Evolutionary conservation across 192 early-diverging fungal genomes (phyloP).

Genomic region (Backusella parvicylindrica): DNA sequence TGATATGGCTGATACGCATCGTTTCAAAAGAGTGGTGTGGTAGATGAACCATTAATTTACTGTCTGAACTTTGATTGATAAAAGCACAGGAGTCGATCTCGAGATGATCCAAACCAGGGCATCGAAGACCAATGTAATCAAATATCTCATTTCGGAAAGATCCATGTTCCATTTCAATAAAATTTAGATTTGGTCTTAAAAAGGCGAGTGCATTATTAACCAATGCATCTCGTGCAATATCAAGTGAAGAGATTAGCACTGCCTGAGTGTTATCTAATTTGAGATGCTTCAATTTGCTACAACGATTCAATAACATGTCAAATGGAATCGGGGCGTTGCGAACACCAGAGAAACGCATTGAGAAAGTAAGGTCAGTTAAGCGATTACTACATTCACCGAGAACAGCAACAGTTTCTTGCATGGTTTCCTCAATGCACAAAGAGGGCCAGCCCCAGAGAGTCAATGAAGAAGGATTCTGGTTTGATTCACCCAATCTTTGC

Average conservation of each 20-base stretch:
- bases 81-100: background rate
- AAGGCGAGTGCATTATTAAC: background rate
- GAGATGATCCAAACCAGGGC: background rate
- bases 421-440: slow-evolving; percentile 1
- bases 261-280: background rate
- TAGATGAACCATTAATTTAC: background rate
- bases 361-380: background rate
- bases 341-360: slow-evolving; percentile 10
- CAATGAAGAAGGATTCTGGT: background rate
- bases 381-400: background rate
- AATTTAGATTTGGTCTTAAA: background rate
- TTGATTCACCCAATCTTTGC: background rate
- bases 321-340: background rate
- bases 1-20: background rate
- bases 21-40: background rate
- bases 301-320: background rate
- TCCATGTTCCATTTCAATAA: background rate
- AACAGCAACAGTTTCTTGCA: background rate
- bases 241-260: background rate
- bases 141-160: background rate
- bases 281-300: background rate
- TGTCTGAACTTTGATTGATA: background rate
- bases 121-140: background rate
- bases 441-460: slow-evolving; percentile 15
- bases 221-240: background rate